phyloP scores from a whole-genome alignment of 148 eudicot species.

The Rhododendron vialii region DNA sequence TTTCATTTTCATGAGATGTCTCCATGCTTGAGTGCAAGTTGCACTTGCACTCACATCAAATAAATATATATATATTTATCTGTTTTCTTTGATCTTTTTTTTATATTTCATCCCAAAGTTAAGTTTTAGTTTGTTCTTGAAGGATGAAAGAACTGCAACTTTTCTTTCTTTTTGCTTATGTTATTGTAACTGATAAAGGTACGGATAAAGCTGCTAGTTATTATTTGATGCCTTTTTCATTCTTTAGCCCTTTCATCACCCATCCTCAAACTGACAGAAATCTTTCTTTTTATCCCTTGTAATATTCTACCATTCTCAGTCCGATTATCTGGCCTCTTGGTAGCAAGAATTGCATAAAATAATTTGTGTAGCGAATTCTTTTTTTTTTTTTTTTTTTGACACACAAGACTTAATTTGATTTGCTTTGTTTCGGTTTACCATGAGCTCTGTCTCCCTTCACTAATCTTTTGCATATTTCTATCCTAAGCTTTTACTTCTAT shows the following conservation, averaged over 20 bases:
- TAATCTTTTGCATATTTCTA: neutral
- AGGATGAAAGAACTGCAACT: constrained; percentile 36
- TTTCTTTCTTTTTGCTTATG: constrained; percentile 28
- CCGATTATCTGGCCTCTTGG: neutral
- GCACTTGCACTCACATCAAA: neutral
- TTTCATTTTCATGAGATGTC: neutral
- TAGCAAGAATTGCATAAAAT: neutral
- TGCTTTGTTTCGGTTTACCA: neutral
- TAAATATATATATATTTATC: neutral
- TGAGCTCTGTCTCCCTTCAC: neutral
- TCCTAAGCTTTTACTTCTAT: neutral
- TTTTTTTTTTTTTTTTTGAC: neutral
- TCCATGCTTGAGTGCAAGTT: neutral
- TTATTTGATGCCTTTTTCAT: constrained; percentile 21
- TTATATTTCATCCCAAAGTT: neutral
- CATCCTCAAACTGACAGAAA: constrained; percentile 22
- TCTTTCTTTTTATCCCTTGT: constrained; percentile 11
- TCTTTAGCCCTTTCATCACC: constrained; percentile 29
- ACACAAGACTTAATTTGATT: neutral
- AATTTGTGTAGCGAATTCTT: neutral
- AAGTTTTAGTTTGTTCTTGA: constrained; percentile 31
- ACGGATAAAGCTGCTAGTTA: constrained; percentile 36
- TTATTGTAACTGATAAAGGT: constrained; percentile 20
- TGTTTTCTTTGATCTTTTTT: constrained; percentile 5
- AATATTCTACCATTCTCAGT: neutral